Conservation (phyloP, 768 basidiomycete genomes). For the Phlegmacium glaucopus region DNA sequence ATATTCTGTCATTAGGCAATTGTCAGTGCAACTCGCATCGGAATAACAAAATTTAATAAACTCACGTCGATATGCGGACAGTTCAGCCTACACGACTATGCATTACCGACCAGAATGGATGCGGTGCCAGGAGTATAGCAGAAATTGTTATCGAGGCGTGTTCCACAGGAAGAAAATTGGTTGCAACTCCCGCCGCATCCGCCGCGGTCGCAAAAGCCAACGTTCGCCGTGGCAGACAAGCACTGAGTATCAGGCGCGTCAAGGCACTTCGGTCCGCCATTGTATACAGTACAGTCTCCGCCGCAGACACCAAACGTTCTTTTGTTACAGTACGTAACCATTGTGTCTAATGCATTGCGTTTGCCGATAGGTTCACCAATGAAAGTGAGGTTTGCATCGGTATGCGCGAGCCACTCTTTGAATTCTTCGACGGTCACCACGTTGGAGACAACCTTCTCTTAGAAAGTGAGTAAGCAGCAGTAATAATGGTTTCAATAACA, state of each 20-base stretch:
- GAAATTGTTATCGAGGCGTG: slow-evolving; percentile 20
- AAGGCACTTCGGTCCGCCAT: slow-evolving; percentile 24
- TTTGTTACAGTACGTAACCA: slow-evolving; percentile 26
- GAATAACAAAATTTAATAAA: too few relatives aligned
- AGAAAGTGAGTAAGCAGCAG: neutral
- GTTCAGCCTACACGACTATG: too few relatives aligned
- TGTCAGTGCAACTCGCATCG: too few relatives aligned
- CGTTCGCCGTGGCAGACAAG: slow-evolving; percentile 25
- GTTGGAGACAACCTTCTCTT: neutral
- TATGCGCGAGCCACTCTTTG: neutral
- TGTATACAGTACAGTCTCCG: slow-evolving; percentile 29
- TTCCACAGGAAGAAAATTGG: slow-evolving; percentile 18
- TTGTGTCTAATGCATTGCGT: slow-evolving; percentile 17
- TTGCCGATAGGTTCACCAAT: slow-evolving; percentile 21
- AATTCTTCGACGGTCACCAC: neutral
- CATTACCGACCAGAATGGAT: slow-evolving; percentile 19
- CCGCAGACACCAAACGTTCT: slow-evolving; percentile 21
- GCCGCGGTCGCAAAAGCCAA: slow-evolving; percentile 24
- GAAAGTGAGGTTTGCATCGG: slow-evolving; percentile 5
- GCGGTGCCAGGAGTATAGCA: slow-evolving; percentile 28
- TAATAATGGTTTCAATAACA: too few relatives aligned
- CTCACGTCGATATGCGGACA: too few relatives aligned
- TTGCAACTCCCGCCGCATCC: slow-evolving; percentile 25
- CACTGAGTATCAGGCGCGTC: slow-evolving; percentile 26
- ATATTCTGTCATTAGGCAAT: too few relatives aligned